Conservation (phyloP, 345 rosid species). For the Cardamine chenopodiifolia region DNA sequence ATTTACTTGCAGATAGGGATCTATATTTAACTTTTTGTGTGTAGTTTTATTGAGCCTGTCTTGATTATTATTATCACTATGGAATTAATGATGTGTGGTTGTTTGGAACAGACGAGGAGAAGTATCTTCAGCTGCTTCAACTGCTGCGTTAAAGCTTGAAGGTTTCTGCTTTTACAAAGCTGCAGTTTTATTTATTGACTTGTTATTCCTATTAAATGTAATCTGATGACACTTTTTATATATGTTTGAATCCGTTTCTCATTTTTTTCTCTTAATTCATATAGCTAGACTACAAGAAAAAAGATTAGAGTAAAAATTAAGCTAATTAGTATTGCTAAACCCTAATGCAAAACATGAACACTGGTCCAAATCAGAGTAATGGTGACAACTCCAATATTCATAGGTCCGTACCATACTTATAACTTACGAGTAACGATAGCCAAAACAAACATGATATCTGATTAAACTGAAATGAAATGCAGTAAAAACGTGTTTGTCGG, state of each 20-base stretch:
- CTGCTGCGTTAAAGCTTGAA: conserved; percentile 79
- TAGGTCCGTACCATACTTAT: no score
- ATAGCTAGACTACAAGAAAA: no score
- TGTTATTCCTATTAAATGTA: conserved; percentile 29
- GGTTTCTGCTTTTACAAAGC: conserved; percentile 5
- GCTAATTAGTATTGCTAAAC: not conserved
- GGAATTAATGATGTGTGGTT: conserved; percentile 10
- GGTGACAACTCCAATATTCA: not conserved
- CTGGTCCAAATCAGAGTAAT: not conserved
- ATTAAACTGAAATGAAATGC: not conserved
- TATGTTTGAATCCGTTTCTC: conserved; percentile 27
- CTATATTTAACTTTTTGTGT: not conserved
- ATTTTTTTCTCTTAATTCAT: no score
- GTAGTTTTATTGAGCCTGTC: not conserved
- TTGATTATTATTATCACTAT: not conserved
- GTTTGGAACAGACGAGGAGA: conserved; percentile 59
- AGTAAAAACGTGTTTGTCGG: not conserved
- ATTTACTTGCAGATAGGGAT: not conserved
- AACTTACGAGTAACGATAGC: no score
- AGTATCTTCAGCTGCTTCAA: conserved; percentile 78
- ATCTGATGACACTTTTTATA: conserved; percentile 5
- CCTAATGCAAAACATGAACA: conserved; percentile 5
- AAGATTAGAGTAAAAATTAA: no score
- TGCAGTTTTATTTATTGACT: conserved; percentile 25
- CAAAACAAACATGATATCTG: not conserved